Evolutionary conservation across 2,329 filamentous ascomycete species (phyloP), one percentile per base, ranked within the genome.

Genomic region (Sarocladium kiliense): DNA sequence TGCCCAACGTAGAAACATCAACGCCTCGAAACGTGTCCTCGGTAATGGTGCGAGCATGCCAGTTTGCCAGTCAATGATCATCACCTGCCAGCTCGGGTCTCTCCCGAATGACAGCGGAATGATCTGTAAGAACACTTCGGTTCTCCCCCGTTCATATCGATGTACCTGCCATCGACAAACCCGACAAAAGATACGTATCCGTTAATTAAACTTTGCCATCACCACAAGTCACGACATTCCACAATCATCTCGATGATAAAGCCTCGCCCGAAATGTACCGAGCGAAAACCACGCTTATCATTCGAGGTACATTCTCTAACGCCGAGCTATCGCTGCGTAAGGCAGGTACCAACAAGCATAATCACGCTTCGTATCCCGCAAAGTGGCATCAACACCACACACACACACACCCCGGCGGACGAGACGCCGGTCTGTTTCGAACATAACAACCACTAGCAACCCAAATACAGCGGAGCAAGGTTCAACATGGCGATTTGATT

Each of bases 31-130:
- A 45, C 41, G 41, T 45, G 41, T 10, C 36, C 36, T 45, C 23
- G 7, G 41, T 7, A 45, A 21, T n/a, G 36, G 36, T 39, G 16
- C n/a, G 36, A 26, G 41, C 41, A 25, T 23, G 9, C 18, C 41
- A 26, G 23, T 10, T 23, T 23, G 16, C 41, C n/a, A 23, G 5
- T 39, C 18, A 5, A 39, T 19, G 5, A 39, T 39, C 19, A 45
- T 23, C 41, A 26, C 41, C 5, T 7, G 9, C 41, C 18, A 23
- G 4, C 41, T 45, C 41, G 41, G 41, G 7, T 26, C 23, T 5
- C 41, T 45, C 11, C 41, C 41, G 41, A 45, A 25, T 16, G 14
- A 45, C 41, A 45, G 41, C 41, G 41, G 41, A 45, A 45, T 45
- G 7, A 26, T 21, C 41, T 21, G 41, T 16, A 5, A 16, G 18